Base-by-base conservation (phyloP, 2,329 filamentous ascomycete species). In the Didymellaceae sp. region DNA sequence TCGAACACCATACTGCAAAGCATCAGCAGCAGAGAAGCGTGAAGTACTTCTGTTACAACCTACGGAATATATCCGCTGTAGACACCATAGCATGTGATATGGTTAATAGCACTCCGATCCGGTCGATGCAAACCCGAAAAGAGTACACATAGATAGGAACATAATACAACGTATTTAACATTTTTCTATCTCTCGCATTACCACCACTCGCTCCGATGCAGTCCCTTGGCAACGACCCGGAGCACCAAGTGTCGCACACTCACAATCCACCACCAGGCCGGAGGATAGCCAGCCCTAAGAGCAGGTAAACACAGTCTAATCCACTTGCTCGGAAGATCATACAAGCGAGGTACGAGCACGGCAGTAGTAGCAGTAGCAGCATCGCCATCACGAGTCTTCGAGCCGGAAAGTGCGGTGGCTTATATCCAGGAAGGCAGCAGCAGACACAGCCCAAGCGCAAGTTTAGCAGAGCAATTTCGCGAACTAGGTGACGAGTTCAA, bases 401-500 rank as follows among this genome's bases (percentile, higher is more conserved):
- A 21, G 14, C 24, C 14, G 14, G 20, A 5, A 43, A 24, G 37
- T 26, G 43, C 43, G 40, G 4, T 18, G 41, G 16, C 11, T 48
- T 45, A 53, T 45, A 53, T 40, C 50, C 45, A 45, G 28, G 35
- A 8, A n/a, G n/a, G n/a, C n/a, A n/a, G n/a, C n/a, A 9, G 32
- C 31, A 53, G 35, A 40, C 44, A 53, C 17, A 25, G 44, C 40
- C 45, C 31, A 45, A 45, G 45, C 45, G 50, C n/a, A 43, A 20
- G 30, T 48, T 43, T 25, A 53, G 41, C 30, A 45, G 42, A 42
- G 22, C 6, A 25, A 20, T 28, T n/a, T 48, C 44, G 40, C 25
- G 28, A 25, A 45, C 50, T 45, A 48, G 34, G 40, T 44, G 45
- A 53, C 24, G 40, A n/a, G n/a, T n/a, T n/a, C 22, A 41, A 40